phyloP scores from a whole-genome alignment of 148 eudicot genomes.

The Drosera capensis region DNA sequence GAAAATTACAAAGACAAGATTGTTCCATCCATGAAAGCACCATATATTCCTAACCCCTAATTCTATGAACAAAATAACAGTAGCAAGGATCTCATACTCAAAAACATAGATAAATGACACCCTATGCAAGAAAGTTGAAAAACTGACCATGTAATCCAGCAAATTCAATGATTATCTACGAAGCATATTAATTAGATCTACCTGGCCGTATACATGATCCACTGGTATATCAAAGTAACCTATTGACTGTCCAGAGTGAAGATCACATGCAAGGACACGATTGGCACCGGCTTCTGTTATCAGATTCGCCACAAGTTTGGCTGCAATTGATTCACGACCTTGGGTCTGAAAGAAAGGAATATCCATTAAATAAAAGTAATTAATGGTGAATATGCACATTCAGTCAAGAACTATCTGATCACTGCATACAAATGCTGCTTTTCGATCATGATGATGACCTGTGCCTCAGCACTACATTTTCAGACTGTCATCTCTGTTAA shows the following conservation, averaged over 20 bases:
- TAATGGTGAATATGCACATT: background rate
- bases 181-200: slow-evolving; percentile 9
- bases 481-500: too few relatives aligned
- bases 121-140: too few relatives aligned
- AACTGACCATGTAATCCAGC: too few relatives aligned
- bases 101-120: too few relatives aligned
- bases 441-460: too few relatives aligned
- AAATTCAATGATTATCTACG: background rate
- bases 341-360: slow-evolving; percentile 44
- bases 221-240: slow-evolving; percentile 96
- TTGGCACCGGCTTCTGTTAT: slow-evolving; percentile 90
- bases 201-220: slow-evolving; percentile 91
- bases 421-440: too few relatives aligned
- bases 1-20: too few relatives aligned
- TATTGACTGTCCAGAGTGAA: slow-evolving; percentile 94
- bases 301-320: slow-evolving; percentile 85
- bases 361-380: background rate
- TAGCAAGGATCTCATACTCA: too few relatives aligned
- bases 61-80: too few relatives aligned
- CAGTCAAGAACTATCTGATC: background rate
- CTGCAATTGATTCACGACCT: slow-evolving; percentile 94
- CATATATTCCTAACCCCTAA: too few relatives aligned
- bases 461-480: too few relatives aligned
- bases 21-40: too few relatives aligned
- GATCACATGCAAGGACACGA: slow-evolving; percentile 91